Evolutionary conservation across 805 yeast genomes (phyloP), one percentile per base, ranked within the genome.

Genomic region (Wickerhamiella bombiphila): DNA sequence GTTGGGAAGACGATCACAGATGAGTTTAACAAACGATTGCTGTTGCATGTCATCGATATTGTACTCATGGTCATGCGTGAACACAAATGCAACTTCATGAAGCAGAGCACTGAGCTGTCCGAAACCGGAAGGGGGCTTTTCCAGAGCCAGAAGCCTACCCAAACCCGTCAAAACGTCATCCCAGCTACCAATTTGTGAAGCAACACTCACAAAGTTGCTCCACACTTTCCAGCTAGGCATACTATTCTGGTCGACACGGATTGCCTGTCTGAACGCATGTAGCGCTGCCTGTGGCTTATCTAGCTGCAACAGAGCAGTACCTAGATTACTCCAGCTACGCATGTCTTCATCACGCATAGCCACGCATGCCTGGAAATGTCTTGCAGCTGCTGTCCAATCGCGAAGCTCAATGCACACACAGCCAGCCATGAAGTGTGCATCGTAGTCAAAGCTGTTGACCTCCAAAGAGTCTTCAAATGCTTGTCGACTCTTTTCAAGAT

Each of bases 371-470:
- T 94, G 77, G 54, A 91, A 86, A 0, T 95, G 95, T 53, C 81
- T 93, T 0, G 93, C 76, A 0, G 96, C 94, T 32, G 80, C 58
- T 18, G 75, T 79, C 60, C 69, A 80, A 47, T 77, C 73, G 5
- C 61, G 66, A 11, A 72, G 57, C 52, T 83, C 94, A 35, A 91
- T 62, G 0, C 93, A 94, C 39, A 86, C 64, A 53, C 94, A 82
- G 4, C 97, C 97, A 52, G 86, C 85, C 50, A 85, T 72, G 54
- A 76, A 88, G 94, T 97, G 85, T 25, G 88, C 79, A 15, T 79
- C 81, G 48, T 70, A 74, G 49, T 70, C 72, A 37, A 82, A 61
- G 7, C 95, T 91, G 53, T 77, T 77, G 20, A 74, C 72, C 17
- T 68, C 61, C 42, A 88, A 63, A 11, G 91, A 76, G 28, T 85